Base-by-base conservation (phyloP, 2,329 filamentous ascomycete genomes). In the Sporothrix mexicana region DNA sequence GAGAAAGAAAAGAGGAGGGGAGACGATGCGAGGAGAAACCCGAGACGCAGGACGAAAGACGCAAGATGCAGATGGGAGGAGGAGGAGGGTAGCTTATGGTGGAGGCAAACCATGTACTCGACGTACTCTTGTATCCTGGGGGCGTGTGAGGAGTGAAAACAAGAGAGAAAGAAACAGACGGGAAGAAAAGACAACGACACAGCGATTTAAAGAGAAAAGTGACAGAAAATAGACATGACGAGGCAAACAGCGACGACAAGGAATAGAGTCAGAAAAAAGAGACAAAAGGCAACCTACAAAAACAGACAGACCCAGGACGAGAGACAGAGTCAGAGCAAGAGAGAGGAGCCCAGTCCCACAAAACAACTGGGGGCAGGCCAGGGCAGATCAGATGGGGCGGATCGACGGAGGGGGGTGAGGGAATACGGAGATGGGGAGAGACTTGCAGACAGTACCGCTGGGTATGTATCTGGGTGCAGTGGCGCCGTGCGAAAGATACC, bases 311-410 rank as follows among this genome's bases (percentile, higher is more conserved):
- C 25, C 23, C 47, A 55, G 17, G 12, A 59, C 67, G 4, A 57
- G 67, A 45, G 70, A 61, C 64, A 61, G 41, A 61, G 36, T 30
- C 30, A 49, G 49, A 62, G 53, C 36, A 59, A 61, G 53, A 69
- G 70, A 55, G 53, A 72, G 20, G n/a, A 67, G 49, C 43, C 57
- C 20, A 49, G 67, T 43, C 73, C 73, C 72, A 71, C 66, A 70
- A 62, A 53, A 71, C 36, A 66, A 69, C 20, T 30, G 68, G 45
- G 64, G 71, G 36, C 36, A 49, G 51, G 55, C 17, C n/a, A 57
- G 55, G 64, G 68, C 41, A 69, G 71, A 73, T 73, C 73, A 70
- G 73, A 73, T 73, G 73, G 71, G 73, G 71, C 53, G 23, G 73
- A 74, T 74, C 73, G 73, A 71, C 72, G 47, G 23, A 57, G 67